Evolutionary conservation across 257 asterid species (phyloP), one percentile per base, ranked within the genome.

Genomic region (Mentha longifolia): DNA sequence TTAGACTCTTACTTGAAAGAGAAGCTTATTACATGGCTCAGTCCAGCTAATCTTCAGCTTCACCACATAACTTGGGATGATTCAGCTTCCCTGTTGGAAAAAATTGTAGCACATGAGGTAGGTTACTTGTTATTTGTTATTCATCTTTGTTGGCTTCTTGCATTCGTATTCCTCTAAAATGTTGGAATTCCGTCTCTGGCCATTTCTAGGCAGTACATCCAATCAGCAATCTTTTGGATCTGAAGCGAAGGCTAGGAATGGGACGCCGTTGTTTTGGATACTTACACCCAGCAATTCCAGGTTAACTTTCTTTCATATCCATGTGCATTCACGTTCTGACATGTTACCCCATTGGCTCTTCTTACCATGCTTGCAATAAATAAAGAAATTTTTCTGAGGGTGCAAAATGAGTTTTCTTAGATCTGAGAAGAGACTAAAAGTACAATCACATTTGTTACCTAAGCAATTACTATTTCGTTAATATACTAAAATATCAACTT

Each of bases 231-330:
- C 97, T 93, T 68, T 75, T 91, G 75, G 96, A 91, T 85, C 76
- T 93, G 81, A 93, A 91, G 77, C 89, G 96, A 80, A 89, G 97
- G 84, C 83, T 93, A 35, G 98, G 98, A 54, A 81, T 86, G 28
- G 98, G 98, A 30, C 95, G 97, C 28, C 91, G 97, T 73, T 93
- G 98, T 76, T 93, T 93, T 79, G 98, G 95, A 76, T 93, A 93
- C 78, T 79, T 93, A 61, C 96, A 93, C 81, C 98, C 98, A 11
- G 93, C 98, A 63, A 89, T 93, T 74, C 95, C 97, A 67, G 97
- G 98, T 91, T 75, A 71, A 79, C 73, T 70, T 61, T 70, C 56
- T 69, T 69, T 74, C 65, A 58, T 67, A 60, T 49, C 15, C 19
- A 4, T 41, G 37, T 37, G 12, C 9, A 28, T 70, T 31, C 39